Evolutionary conservation across 2,329 filamentous ascomycete species (phyloP).

Genomic region (Coniochaeta prunicola): DNA sequence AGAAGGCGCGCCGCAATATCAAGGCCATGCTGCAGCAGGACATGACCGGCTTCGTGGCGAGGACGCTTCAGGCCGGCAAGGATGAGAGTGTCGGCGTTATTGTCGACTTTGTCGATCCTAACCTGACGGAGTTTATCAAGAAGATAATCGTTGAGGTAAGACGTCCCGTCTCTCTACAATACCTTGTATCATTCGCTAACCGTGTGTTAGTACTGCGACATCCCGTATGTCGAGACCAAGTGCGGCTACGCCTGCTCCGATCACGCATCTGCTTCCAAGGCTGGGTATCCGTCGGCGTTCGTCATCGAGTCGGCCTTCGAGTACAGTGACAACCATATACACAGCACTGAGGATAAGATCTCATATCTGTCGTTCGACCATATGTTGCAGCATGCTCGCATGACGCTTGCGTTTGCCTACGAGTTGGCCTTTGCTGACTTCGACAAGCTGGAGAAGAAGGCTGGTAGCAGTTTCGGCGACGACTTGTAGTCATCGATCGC

Average conservation of each 20-base stretch:
- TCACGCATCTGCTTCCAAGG: constrained; percentile 59
- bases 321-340: constrained; percentile 61
- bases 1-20: constrained; percentile 63
- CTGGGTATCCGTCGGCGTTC: constrained; percentile 58
- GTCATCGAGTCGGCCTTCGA: constrained; percentile 56
- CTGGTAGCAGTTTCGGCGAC: neutral
- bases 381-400: constrained; percentile 55
- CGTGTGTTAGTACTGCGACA: constrained; percentile 68
- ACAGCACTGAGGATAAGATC: constrained; percentile 65
- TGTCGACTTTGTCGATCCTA: constrained; percentile 79
- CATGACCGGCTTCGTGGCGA: constrained; percentile 87
- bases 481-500: neutral
- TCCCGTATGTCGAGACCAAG: constrained; percentile 44
- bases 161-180: neutral
- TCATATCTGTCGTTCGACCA: constrained; percentile 61
- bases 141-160: constrained; percentile 64
- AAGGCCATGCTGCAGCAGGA: constrained; percentile 98
- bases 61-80: constrained; percentile 74
- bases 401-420: constrained; percentile 39
- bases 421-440: constrained; percentile 34
- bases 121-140: constrained; percentile 85
- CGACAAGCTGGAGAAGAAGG: constrained; percentile 18
- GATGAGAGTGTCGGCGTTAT: constrained; percentile 87
- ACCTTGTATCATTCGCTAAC: neutral
- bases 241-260: constrained; percentile 59